Evolutionary conservation across 192 early-diverging fungal species (phyloP).

Genomic region (Gigaspora rosea): DNA sequence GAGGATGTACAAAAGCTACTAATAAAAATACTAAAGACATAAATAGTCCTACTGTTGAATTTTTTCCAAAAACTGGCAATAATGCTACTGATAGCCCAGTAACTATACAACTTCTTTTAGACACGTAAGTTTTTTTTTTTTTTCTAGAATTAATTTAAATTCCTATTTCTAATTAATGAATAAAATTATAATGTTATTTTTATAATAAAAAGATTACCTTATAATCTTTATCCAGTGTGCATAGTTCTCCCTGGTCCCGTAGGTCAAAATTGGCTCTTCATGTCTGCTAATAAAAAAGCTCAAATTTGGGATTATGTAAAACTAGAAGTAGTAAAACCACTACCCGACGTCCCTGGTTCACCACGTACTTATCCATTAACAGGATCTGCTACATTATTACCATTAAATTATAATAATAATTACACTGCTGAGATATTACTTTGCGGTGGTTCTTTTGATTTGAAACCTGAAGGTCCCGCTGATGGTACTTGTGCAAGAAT

Average conservation of each 20-base stretch:
- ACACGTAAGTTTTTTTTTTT: constrained; percentile 9
- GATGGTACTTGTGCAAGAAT: constrained; percentile 51
- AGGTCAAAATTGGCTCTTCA: constrained; percentile 35
- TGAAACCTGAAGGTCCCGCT: constrained; percentile 37
- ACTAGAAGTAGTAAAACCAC: constrained; percentile 28
- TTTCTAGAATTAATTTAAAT: neutral
- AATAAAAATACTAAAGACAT: constrained; percentile 46
- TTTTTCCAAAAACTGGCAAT: constrained; percentile 37
- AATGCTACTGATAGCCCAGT: no score
- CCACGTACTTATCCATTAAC: constrained; percentile 60
- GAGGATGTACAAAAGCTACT: constrained; percentile 53
- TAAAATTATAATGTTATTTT: neutral
- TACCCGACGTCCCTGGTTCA: constrained; percentile 51
- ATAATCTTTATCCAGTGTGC: constrained; percentile 42
- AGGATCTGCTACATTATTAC: constrained; percentile 54
- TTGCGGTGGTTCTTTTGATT: constrained; percentile 55
- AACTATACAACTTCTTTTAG: no score
- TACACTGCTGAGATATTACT: constrained; percentile 57
- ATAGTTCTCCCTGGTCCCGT: constrained; percentile 38
- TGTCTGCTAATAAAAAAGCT: constrained; percentile 42
- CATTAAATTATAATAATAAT: constrained; percentile 56
- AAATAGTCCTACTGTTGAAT: constrained; percentile 51
- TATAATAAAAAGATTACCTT: neutral
- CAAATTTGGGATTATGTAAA: constrained; percentile 34
- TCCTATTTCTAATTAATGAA: neutral